Evolutionary conservation across 257 asterid species (phyloP).

Genomic region (Ehretia macrophylla): DNA sequence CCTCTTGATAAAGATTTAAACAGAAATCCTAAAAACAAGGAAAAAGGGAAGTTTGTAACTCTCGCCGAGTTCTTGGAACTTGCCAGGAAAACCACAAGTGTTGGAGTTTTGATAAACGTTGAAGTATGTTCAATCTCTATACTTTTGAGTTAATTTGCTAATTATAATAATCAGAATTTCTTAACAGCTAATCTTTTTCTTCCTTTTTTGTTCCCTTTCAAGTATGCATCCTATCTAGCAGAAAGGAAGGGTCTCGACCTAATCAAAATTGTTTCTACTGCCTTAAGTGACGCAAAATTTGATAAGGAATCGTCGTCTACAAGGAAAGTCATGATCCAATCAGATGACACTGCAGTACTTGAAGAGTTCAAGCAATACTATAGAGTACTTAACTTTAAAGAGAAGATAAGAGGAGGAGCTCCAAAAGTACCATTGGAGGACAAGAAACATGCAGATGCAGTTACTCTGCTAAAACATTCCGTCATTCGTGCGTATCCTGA

Average conservation of each 20-base stretch:
- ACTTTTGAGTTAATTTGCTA: too few species aligned
- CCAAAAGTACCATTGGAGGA: constrained; percentile 44
- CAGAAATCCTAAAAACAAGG: constrained; percentile 64
- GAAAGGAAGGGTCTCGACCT: constrained; percentile 55
- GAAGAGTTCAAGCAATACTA: constrained; percentile 51
- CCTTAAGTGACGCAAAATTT: constrained; percentile 56
- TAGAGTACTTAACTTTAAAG: constrained; percentile 41
- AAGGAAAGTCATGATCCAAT: constrained; percentile 59
- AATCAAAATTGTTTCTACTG: constrained; percentile 39
- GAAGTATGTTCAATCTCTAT: constrained; percentile 20
- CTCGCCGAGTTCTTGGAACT: constrained; percentile 66
- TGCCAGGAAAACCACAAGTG: constrained; percentile 43
- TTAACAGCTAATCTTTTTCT: background rate
- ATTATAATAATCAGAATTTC: background rate
- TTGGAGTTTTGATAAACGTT: constrained; percentile 49
- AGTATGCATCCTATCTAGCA: constrained; percentile 77
- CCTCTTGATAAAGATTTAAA: constrained; percentile 24
- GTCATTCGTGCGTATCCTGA: constrained; percentile 31
- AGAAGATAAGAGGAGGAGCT: constrained; percentile 35
- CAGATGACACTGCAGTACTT: constrained; percentile 70
- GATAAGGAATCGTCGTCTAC: constrained; percentile 47
- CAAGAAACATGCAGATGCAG: constrained; percentile 71
- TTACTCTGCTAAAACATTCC: constrained; percentile 52
- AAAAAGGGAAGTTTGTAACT: constrained; percentile 61
- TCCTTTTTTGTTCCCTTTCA: background rate